Percentiles rank a stretch among this genome's conserved stretches.
These are phyloP conservation scores for Chenopodium formosanum DNA, from an alignment of 148 eudicot genomes.

Conservation along the genomic window DNA sequence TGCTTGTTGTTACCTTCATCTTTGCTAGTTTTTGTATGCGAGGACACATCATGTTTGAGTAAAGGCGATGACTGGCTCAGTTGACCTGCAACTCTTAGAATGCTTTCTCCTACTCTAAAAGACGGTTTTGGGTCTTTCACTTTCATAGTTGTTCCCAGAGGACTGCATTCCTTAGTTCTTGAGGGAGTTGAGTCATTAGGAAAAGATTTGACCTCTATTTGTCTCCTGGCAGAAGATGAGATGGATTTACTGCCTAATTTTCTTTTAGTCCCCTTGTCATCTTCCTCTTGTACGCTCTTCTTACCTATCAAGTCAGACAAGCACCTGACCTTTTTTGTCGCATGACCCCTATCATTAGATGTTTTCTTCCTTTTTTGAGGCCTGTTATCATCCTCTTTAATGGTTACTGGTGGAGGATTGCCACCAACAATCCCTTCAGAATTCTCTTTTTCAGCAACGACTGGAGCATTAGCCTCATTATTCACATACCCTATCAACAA, in stretches of 20 bases:
- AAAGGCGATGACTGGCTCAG: slow-evolving; percentile 35
- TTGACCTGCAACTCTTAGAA: slow-evolving; percentile 39
- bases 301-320: slow-evolving; percentile 32
- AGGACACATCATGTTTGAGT: slow-evolving; percentile 24
- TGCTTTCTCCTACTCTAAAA: slow-evolving; percentile 48
- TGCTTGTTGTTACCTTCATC: slow-evolving; percentile 27
- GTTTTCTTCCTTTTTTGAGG: slow-evolving; percentile 39
- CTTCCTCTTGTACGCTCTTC: slow-evolving; percentile 17
- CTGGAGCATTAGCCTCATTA: slow-evolving; percentile 32
- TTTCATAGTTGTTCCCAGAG: slow-evolving; percentile 2
- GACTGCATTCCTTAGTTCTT: slow-evolving; percentile 20
- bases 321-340: slow-evolving; percentile 35
- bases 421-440: slow-evolving; percentile 22
- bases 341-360: slow-evolving; percentile 23
- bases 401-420: slow-evolving; percentile 25
- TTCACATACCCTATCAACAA: slow-evolving; percentile 33
- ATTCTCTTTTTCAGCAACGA: slow-evolving; percentile 12
- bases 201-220: slow-evolving; percentile 24
- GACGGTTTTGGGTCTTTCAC: slow-evolving; percentile 26
- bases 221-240: slow-evolving; percentile 31
- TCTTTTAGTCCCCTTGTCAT: slow-evolving; percentile 24
- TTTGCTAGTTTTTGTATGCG: slow-evolving; percentile 19
- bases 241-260: slow-evolving; percentile 17
- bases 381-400: slow-evolving; percentile 26
- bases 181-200: slow-evolving; percentile 17